phyloP scores from a whole-genome alignment of 108 stramenopile species.

The Nitzschia sp. region DNA sequence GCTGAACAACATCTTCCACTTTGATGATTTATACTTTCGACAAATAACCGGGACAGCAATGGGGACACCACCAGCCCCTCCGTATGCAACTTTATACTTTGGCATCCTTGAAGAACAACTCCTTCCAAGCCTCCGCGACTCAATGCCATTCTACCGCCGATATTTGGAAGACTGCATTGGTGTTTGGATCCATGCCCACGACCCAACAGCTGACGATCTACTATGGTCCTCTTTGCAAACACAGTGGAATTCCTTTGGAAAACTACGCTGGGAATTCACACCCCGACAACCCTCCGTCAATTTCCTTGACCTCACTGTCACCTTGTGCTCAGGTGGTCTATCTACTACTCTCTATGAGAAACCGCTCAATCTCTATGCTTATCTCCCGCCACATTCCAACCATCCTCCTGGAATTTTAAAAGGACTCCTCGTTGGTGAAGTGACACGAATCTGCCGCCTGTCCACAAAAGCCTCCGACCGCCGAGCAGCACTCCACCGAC shows the following conservation, averaged over 20 bases:
- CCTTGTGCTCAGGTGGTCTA: not conserved
- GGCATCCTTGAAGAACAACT: not conserved
- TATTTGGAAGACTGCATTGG: not conserved
- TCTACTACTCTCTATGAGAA: conserved; percentile 5
- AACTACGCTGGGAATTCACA: not conserved
- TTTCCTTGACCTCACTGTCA: not conserved
- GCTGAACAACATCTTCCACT: conserved; percentile 28
- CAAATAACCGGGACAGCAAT: conserved; percentile 7
- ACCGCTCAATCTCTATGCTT: conserved; percentile 3
- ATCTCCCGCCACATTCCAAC: not conserved
- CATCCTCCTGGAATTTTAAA: not conserved
- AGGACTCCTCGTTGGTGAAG: not conserved
- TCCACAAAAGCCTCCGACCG: not conserved
- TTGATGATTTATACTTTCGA: not conserved
- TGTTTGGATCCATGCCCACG: not conserved
- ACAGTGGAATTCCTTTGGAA: not conserved
- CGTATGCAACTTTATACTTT: conserved; percentile 1
- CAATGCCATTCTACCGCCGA: not conserved
- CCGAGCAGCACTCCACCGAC: too few relatives aligned
- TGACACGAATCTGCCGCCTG: not conserved
- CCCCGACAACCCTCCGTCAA: not conserved
- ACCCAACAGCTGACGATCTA: not conserved
- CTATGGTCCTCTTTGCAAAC: not conserved
- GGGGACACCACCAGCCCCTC: not conserved
- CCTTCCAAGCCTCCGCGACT: too few relatives aligned